phyloP scores from a whole-genome alignment of 371 early-diverging fungal genomes.

The Mortierella sp. region DNA sequence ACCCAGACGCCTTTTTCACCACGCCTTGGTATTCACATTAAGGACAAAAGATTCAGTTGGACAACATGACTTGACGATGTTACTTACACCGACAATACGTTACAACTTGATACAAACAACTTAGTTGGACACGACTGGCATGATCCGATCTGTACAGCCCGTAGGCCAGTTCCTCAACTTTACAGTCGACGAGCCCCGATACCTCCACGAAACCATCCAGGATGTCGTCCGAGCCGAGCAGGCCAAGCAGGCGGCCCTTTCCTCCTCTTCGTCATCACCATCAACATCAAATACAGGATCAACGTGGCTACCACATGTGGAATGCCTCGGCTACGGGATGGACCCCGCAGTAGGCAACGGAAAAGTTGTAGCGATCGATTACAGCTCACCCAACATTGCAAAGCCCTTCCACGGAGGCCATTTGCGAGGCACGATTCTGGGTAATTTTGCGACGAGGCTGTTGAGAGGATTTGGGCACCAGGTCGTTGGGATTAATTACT shows the following conservation, averaged over 20 bases:
- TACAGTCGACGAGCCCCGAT: constrained; percentile 66
- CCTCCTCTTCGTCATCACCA: background rate
- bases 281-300: constrained; percentile 7
- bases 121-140: constrained; percentile 33
- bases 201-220: constrained; percentile 66
- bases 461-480: constrained; percentile 90
- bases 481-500: constrained; percentile 96
- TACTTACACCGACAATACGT: background rate
- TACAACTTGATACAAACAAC: background rate
- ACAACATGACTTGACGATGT: background rate
- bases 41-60: background rate
- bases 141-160: constrained; percentile 66
- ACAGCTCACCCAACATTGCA: constrained; percentile 98
- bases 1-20: background rate
- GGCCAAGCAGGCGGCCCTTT: constrained; percentile 15
- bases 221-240: constrained; percentile 59
- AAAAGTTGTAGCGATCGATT: constrained; percentile 92
- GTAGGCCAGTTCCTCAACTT: constrained; percentile 84
- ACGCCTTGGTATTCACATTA: background rate
- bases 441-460: constrained; percentile 91
- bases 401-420: constrained; percentile 99
- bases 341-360: constrained; percentile 54
- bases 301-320: constrained; percentile 33
- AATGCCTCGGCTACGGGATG: constrained; percentile 43
- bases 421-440: constrained; percentile 97